A percentile compares a stretch with the other conserved stretches of the same genome.
Evolutionary conservation across 164 flowering plant species (phyloP).

Genomic region (Nelumbo lutea): DNA sequence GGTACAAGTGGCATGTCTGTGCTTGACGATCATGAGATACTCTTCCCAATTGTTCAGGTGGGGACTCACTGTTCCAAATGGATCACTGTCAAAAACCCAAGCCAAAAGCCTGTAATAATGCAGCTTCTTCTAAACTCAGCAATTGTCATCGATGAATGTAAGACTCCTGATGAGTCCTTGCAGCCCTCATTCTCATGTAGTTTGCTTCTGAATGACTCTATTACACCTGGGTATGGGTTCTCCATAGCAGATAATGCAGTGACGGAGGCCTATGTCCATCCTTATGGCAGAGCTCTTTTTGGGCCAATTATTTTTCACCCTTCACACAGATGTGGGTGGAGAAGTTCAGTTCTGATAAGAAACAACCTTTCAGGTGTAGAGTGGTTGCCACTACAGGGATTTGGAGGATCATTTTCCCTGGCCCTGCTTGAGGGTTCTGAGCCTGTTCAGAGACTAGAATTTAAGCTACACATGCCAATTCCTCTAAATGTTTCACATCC

Average conservation of each 20-base stretch:
- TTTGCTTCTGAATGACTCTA: constrained; percentile 24
- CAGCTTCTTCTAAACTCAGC: constrained; percentile 76
- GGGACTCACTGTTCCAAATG: constrained; percentile 52
- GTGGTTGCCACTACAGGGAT: constrained; percentile 62
- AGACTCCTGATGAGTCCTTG: constrained; percentile 24
- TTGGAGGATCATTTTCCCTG: constrained; percentile 64
- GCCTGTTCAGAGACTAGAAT: constrained; percentile 48
- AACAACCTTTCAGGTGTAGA: constrained; percentile 90
- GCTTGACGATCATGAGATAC: constrained; percentile 54
- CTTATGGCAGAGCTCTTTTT: constrained; percentile 48
- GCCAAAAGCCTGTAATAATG: constrained; percentile 59
- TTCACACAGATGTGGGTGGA: constrained; percentile 65
- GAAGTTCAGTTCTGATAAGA: constrained; percentile 66
- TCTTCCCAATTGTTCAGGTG: constrained; percentile 56
- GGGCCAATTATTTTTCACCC: constrained; percentile 84
- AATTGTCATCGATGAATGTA: constrained; percentile 55
- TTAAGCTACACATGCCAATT: constrained; percentile 39
- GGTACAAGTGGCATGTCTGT: constrained; percentile 54
- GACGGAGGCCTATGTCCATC: constrained; percentile 68
- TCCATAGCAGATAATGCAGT: constrained; percentile 48
- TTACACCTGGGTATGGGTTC: constrained; percentile 46
- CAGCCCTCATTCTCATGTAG: constrained; percentile 30
- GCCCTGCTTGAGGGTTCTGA: constrained; percentile 55
- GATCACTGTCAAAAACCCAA: constrained; percentile 73
- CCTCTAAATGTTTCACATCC: constrained; percentile 37